These are phyloP conservation scores for Xylaria curta DNA, from an alignment of 495 filamentous ascomycete genomes.

Conservation along the genomic window DNA sequence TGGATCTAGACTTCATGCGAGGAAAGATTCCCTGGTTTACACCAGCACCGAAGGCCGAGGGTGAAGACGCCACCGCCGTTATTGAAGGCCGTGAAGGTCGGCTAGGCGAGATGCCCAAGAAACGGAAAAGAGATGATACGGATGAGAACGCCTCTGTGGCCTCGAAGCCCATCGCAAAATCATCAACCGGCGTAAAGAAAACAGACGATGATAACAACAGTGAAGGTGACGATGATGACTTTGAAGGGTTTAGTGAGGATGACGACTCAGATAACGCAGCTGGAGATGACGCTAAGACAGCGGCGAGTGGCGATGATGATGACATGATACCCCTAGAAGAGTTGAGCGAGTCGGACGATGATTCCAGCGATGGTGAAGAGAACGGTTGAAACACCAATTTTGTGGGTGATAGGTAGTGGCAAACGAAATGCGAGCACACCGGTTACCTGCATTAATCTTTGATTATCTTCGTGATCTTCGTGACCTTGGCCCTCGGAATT, in stretches of 20 bases:
- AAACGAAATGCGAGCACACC: conserved; percentile 22
- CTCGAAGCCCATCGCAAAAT: conserved; percentile 28
- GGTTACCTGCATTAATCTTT: conserved; percentile 1
- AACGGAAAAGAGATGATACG: conserved; percentile 61
- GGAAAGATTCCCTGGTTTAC: conserved; percentile 98
- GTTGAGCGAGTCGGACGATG: conserved; percentile 55
- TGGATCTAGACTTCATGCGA: conserved; percentile 75
- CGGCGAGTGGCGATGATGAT: conserved; percentile 45
- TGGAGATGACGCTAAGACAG: conserved; percentile 44
- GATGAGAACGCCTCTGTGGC: conserved; percentile 42
- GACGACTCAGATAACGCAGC: conserved; percentile 16
- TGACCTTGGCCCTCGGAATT: background rate
- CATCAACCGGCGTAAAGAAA: conserved; percentile 39
- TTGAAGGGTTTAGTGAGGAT: conserved; percentile 35
- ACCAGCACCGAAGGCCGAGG: conserved; percentile 70
- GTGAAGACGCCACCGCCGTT: conserved; percentile 53
- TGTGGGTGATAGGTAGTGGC: conserved; percentile 19
- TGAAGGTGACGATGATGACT: conserved; percentile 39
- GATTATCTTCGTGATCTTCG: background rate
- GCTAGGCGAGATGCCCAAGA: conserved; percentile 65
- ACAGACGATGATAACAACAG: conserved; percentile 35
- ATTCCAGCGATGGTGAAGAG: conserved; percentile 44
- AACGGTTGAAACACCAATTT: conserved; percentile 32
- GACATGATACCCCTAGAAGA: conserved; percentile 61
- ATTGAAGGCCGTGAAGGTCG: conserved; percentile 63